Conservation (phyloP, 805 yeast genomes). For the Brettanomyces anomalus region DNA sequence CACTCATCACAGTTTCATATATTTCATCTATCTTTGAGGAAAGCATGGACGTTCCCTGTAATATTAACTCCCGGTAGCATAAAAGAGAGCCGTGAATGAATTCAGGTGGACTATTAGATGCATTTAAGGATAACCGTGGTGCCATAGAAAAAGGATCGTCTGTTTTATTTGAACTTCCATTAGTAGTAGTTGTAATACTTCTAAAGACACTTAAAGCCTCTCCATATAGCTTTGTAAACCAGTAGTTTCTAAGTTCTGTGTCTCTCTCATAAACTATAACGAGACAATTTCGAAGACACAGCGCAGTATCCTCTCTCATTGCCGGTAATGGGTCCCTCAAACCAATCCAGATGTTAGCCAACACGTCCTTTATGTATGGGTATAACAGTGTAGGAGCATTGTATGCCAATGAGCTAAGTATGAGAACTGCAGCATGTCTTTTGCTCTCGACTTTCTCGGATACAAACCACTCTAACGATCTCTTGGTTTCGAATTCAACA, state of each 20-base stretch:
- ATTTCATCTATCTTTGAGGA: conserved; percentile 65
- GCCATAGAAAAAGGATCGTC: too few relatives aligned
- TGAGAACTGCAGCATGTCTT: conserved; percentile 84
- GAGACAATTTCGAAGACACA: conserved; percentile 68
- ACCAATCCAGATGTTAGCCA: conserved; percentile 83
- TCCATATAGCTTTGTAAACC: conserved; percentile 55
- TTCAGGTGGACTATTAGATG: conserved; percentile 35
- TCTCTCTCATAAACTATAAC: conserved; percentile 77
- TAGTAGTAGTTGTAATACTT: conserved; percentile 5
- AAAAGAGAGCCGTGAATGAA: conserved; percentile 81
- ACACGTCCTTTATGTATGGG: conserved; percentile 65
- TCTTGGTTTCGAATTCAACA: conserved; percentile 85
- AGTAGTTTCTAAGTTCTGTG: conserved; percentile 52
- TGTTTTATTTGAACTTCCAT: too few relatives aligned
- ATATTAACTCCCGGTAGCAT: conserved; percentile 70
- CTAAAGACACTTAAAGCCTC: conserved; percentile 25
- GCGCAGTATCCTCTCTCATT: conserved; percentile 78
- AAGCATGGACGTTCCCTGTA: conserved; percentile 64
- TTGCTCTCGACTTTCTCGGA: conserved; percentile 79
- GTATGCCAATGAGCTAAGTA: conserved; percentile 73
- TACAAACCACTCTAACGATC: conserved; percentile 85
- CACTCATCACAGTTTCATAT: conserved; percentile 62
- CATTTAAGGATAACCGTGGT: neutral
- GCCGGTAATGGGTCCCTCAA: conserved; percentile 68
- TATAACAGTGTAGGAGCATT: conserved; percentile 81